Evolutionary conservation across 176 grass and related monocot species (phyloP), one percentile per base, ranked within the genome.

Genomic region (Saccharum officinarum): DNA sequence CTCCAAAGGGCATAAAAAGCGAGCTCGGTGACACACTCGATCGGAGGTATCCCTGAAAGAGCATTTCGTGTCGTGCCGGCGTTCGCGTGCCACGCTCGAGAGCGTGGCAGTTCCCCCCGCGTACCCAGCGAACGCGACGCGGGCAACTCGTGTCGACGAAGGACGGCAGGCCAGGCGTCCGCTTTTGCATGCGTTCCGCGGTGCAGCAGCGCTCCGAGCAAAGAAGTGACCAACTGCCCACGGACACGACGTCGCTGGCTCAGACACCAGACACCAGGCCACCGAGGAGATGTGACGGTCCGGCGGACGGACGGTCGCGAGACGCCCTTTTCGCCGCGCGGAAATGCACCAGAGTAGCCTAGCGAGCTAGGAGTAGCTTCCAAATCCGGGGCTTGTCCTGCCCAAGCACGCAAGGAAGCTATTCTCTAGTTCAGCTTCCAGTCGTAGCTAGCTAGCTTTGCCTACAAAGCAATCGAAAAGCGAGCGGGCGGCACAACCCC

Each of bases 401-500:
- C 61, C 22, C 4, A 7, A 22, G 34, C 73, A 77, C 73, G 73
- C 62, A 77, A 77, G 73, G 36, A 85, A 57, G 14, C 30, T 23
- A 10, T 59, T 59, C 55, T 59, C 55, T 59, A 59, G 4, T 10
- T 17, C 44, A 30, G n/a, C 34, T 45, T 13, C 3, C 38, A n/a
- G 7, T 26, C 52, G 36, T 38, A 0, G 18, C 75, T 39, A 5
- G 10, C 65, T 34, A 44, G 33, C 80, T 78, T 71, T 39, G 54
- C 55, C 67, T 31, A 31, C 75, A 79, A 79, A 55, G 80, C 55
- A 41, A 84, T 40, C 37, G 15, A 65, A 88, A 88, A 54, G 62
- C 11, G 40, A 20, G 44, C 39, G 12, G 71, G 14, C 71, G 25
- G 71, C 77, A 70, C 45, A 20, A 33, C 61, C 28, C 77, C 10